phyloP scores from a whole-genome alignment of 805 yeast genomes.

The Myxozyma neglecta region DNA sequence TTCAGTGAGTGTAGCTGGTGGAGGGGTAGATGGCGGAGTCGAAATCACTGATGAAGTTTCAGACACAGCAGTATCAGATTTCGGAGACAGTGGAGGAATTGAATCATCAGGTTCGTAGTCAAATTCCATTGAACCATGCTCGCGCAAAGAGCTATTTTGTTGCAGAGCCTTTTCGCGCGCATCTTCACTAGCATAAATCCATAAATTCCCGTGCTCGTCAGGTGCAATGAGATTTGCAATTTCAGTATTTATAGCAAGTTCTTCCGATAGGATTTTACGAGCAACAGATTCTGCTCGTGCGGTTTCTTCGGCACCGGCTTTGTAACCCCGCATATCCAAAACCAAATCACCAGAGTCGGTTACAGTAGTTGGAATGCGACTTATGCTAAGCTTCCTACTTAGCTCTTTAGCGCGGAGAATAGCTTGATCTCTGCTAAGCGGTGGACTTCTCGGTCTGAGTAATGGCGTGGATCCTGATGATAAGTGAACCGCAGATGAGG shows the following conservation, averaged over 20 bases:
- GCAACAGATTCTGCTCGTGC: constrained; percentile 75
- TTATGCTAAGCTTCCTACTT: constrained; percentile 56
- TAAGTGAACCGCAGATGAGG: constrained; percentile 18
- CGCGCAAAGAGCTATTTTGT: neutral
- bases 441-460: constrained; percentile 32
- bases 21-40: constrained; percentile 21
- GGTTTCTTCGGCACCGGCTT: constrained; percentile 76
- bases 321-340: constrained; percentile 94
- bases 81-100: constrained; percentile 14
- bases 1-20: neutral
- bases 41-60: constrained; percentile 17
- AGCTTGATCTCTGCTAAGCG: constrained; percentile 43
- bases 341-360: constrained; percentile 88
- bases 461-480: constrained; percentile 26
- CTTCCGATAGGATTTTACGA: constrained; percentile 71
- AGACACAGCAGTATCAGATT: constrained; percentile 27
- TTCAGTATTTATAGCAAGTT: constrained; percentile 49
- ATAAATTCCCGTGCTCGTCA: constrained; percentile 40
- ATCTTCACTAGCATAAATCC: constrained; percentile 37
- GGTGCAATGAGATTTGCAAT: constrained; percentile 38
- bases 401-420: constrained; percentile 62
- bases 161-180: constrained; percentile 30
- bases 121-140: constrained; percentile 28
- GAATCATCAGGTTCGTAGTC: constrained; percentile 29
- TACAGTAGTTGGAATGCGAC: constrained; percentile 73